Evolutionary conservation across 148 eudicot species (phyloP), one percentile per base, ranked within the genome.

Genomic region (Euryodendron excelsum): DNA sequence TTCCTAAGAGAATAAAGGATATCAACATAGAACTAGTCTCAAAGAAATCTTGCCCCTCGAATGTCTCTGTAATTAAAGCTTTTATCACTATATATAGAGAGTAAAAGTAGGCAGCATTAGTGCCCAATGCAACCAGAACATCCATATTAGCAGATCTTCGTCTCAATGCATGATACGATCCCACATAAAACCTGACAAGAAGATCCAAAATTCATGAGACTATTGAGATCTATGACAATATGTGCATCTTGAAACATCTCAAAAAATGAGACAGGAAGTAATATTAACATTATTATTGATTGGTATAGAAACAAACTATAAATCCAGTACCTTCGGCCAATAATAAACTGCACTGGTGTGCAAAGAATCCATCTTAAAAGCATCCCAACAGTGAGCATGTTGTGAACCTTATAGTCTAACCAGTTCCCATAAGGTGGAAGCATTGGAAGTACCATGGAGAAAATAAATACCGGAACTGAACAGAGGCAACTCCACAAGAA

Each of bases 11-110:
- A 72, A 96, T 96, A 82, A 96, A 96, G 56, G 99, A 93, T 85
- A 96, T 91, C 82, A 96, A 81, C 99, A 96, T 96, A 63, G 99
- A 88, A 84, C 99, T 96, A 27, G 99, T 96, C 88, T 96, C 99
- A 84, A 96, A 96, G 74, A 90, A 96, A 81, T 96, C 99, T 82
- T 88, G 88, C 75, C 97, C 98, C 85, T 88, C 92, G 83, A 96
- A 96, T 44, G 78, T 77, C 45, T 78, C 80, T 52, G 98, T 91
- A 80, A 84, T 74, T 75, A 78, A 81, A 58, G 91, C 87, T 87
- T 92, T 96, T 68, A 90, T 56, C 80, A 93, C 36, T 62, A 89
- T 76, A 76, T 93, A 96, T 48, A 96, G 75, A 64, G 99, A 96
- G 78, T 96, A 96, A 78, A 96, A 90, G 82, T 93, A 96, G 78